phyloP scores from a whole-genome alignment of 176 grass and related monocot genomes.

The Oryza brachyantha region DNA sequence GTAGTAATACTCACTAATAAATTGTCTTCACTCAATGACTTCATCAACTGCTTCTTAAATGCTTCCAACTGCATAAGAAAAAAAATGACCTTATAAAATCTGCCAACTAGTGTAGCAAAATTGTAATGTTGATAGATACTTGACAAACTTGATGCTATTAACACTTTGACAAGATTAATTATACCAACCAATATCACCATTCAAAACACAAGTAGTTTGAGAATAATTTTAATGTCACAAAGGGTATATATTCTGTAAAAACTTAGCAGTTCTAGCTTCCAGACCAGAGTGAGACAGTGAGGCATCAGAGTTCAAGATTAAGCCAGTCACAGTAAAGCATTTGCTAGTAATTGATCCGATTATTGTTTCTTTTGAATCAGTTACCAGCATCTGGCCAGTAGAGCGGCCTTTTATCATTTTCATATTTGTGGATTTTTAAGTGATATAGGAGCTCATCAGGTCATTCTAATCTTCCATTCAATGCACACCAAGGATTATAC shows the following conservation, averaged over 20 bases:
- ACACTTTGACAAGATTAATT: background rate
- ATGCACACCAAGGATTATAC: background rate
- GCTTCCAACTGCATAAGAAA: slow-evolving; percentile 66
- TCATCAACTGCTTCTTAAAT: slow-evolving; percentile 94
- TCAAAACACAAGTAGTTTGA: background rate
- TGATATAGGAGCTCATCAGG: background rate
- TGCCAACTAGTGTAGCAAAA: background rate
- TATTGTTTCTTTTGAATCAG: background rate
- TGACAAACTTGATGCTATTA: background rate
- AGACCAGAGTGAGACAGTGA: background rate
- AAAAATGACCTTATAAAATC: background rate
- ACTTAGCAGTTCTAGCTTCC: background rate
- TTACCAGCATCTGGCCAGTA: background rate
- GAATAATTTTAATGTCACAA: background rate
- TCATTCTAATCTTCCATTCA: background rate
- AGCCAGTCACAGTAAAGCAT: background rate
- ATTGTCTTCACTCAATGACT: slow-evolving; percentile 80
- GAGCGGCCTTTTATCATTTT: background rate
- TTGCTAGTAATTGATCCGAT: background rate
- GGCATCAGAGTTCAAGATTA: background rate
- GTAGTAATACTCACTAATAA: slow-evolving; percentile 52
- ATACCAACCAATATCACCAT: background rate
- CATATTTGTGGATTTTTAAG: background rate
- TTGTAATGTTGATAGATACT: background rate
- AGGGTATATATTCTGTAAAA: background rate